Evolutionary conservation across 2,329 filamentous ascomycete genomes (phyloP).

Genomic region (Penicillium digitatum): DNA sequence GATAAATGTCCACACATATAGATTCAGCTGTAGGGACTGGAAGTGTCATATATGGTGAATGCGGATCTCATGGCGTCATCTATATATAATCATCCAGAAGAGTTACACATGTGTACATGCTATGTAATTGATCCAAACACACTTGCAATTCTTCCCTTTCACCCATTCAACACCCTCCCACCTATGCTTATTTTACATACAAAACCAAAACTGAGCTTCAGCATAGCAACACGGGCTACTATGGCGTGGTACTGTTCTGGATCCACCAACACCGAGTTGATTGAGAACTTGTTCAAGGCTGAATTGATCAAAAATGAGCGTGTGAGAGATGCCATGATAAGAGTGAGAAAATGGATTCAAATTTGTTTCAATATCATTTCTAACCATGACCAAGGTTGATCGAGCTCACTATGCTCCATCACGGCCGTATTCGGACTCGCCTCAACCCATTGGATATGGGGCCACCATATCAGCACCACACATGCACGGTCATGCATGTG

Average conservation of each 20-base stretch:
- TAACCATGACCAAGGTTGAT: constrained; percentile 62
- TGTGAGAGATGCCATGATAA: constrained; percentile 76
- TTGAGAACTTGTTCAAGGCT: constrained; percentile 71
- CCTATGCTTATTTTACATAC: not conserved
- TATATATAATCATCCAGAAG: not conserved
- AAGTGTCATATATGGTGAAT: not conserved
- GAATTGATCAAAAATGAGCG: constrained; percentile 67
- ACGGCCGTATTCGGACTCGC: constrained; percentile 68
- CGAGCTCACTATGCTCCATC: constrained; percentile 75
- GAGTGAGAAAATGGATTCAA: constrained; percentile 46
- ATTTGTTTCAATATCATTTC: not conserved
- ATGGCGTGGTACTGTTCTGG: constrained; percentile 95
- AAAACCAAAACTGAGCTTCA: not conserved
- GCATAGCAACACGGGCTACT: constrained; percentile 10
- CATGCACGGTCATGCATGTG: constrained; percentile 65
- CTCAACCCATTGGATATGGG: constrained; percentile 62
- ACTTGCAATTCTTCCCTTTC: too few relatives aligned
- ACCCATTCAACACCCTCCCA: not conserved
- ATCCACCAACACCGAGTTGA: constrained; percentile 65
- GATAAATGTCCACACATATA: too few relatives aligned
- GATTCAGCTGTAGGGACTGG: not conserved
- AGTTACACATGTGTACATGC: not conserved
- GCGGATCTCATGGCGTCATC: constrained; percentile 2
- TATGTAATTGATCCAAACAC: not conserved
- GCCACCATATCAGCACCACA: constrained; percentile 71